Evolutionary conservation across 2,329 filamentous ascomycete species (phyloP), one percentile per base, ranked within the genome.

Genomic region (Elsinoe batatas): DNA sequence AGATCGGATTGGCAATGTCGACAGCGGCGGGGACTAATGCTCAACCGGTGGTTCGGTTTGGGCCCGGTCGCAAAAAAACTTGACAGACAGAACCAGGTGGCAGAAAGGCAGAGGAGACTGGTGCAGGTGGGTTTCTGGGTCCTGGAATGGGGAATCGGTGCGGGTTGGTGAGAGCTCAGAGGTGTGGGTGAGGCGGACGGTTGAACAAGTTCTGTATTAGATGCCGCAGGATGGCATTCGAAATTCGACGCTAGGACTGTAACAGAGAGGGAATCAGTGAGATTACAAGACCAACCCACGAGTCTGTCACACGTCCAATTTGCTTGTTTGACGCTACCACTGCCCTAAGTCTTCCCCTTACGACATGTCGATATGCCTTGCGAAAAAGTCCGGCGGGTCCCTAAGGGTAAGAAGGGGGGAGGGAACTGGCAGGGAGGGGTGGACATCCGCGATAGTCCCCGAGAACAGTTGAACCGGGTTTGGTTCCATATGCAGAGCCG

Each of bases 291-390:
- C 26, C 47, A 13, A 15, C 47, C 47, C 32, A 36, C 47, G n/a
- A 33, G 26, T 51, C 47, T 38, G 35, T 51, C 47, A 51, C 47
- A 51, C 47, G 47, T 51, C 47, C 47, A 51, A 51, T 51, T 51
- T 51, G 47, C 47, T 51, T 51, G 47, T 51, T 51, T 51, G 47
- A 35, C 47, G 47, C 47, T 51, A 51, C 35, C 17, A 20, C 32
- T 51, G 47, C 47, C 47, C 47, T 51, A 51, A 30, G 22, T 26
- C 22, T 26, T 26, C 22, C 22, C 22, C 22, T 3, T 3, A 37
- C 47, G 47, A 35, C 26, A 36, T 51, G 33, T 33, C 47, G 38
- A 26, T 30, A 33, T 49, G 26, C 44, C 44, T 49, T 51, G 32
- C 32, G 32, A 36, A 51, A 30, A 20, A 35, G 47, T 35, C 47